Conservation (phyloP, 1,284 basidiomycete genomes). For the Agaricales sp. region DNA sequence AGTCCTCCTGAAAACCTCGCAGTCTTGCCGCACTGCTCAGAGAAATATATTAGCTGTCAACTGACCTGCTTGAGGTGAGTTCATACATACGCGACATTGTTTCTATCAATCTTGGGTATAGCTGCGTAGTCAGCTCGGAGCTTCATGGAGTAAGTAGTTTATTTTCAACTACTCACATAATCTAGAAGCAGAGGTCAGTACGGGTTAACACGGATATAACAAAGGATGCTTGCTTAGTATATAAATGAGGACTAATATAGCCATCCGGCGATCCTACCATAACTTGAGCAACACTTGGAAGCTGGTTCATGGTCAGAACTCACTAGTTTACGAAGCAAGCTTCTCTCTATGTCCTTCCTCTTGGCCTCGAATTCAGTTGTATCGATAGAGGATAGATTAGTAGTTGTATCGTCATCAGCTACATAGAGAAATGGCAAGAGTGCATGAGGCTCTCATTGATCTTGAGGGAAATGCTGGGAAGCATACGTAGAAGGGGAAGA, state of each 20-base stretch:
- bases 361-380: too few species aligned
- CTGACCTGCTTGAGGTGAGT: slow-evolving; percentile 2
- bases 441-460: too few species aligned
- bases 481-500: too few species aligned
- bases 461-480: too few species aligned
- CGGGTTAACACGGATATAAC: not conserved
- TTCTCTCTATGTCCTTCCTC: slow-evolving; percentile 35
- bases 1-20: slow-evolving; percentile 61
- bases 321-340: slow-evolving; percentile 43
- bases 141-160: not conserved
- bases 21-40: slow-evolving; percentile 47
- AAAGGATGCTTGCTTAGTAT: slow-evolving; percentile 38
- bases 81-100: slow-evolving; percentile 46
- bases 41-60: slow-evolving; percentile 1
- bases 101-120: slow-evolving; percentile 50
- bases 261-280: slow-evolving; percentile 43
- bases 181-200: not conserved
- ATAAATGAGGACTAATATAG: slow-evolving; percentile 56
- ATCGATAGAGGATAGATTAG: too few species aligned
- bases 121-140: not conserved
- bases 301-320: not conserved
- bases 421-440: too few species aligned
- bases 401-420: too few species aligned
- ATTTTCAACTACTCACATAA: not conserved
- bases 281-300: not conserved